phyloP scores from a whole-genome alignment of 352 stramenopile species.

The Phytophthora quininea region DNA sequence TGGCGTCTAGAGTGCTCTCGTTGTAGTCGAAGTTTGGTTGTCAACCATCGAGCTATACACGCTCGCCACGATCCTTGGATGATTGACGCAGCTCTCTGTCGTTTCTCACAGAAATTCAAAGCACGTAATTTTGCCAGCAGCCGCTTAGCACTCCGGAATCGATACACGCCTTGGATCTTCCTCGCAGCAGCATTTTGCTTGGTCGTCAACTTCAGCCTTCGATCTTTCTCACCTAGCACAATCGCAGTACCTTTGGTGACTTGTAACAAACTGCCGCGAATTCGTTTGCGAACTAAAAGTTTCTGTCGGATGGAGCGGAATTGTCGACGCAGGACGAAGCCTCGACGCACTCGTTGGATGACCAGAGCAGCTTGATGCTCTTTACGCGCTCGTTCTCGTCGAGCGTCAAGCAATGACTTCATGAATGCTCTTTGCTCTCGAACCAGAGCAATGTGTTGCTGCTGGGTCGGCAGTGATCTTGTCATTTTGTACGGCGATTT shows the following conservation, averaged over 20 bases:
- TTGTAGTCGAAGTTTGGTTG: constrained; percentile 34
- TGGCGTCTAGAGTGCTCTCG: constrained; percentile 30
- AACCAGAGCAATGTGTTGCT: constrained; percentile 43
- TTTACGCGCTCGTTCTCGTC: constrained; percentile 34
- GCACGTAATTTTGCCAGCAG: constrained; percentile 38
- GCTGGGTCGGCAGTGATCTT: constrained; percentile 20
- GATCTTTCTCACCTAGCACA: constrained; percentile 66
- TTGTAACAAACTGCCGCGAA: constrained; percentile 59
- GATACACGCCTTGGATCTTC: constrained; percentile 47
- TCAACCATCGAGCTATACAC: constrained; percentile 24
- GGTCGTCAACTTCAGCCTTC: constrained; percentile 28
- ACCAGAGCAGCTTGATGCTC: constrained; percentile 54
- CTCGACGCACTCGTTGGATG: constrained; percentile 63
- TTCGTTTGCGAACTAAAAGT: constrained; percentile 67
- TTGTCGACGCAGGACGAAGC: constrained; percentile 50
- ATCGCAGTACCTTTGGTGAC: constrained; percentile 71
- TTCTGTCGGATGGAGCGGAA: constrained; percentile 58
- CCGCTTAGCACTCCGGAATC: constrained; percentile 31
- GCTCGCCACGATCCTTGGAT: constrained; percentile 53
- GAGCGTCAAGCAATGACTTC: constrained; percentile 35
- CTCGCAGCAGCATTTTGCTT: constrained; percentile 33
- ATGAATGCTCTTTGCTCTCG: constrained; percentile 61
- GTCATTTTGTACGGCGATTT: constrained; percentile 20
- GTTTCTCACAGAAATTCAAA: constrained; percentile 33
- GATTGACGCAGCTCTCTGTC: constrained; percentile 7